Base-by-base conservation (phyloP, 225 moss, liverwort and hornwort genomes). In the Physcomitrium patens region DNA sequence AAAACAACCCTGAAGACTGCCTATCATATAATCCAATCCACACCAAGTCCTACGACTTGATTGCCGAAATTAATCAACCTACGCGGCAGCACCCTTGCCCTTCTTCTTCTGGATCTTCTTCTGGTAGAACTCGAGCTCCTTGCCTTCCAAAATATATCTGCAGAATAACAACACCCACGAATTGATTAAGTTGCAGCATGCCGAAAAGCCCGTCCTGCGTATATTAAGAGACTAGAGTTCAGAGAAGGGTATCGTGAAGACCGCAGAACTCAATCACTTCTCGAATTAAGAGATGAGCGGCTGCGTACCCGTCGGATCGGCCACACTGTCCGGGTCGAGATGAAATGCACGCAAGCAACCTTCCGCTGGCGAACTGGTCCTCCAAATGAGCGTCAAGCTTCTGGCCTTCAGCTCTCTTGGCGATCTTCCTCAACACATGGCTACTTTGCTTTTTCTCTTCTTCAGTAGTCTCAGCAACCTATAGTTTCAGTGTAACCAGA, bases 61-160 rank as follows among this genome's bases (percentile, higher is more conserved):
- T 75, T 42, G 71, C 23, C 65, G 19, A 74, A 64, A 63, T 59
- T 50, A 60, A 16, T 44, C 58, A 78, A 14, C 48, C 81, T 87
- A 87, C 58, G 89, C 89, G 65, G 87, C 82, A 18, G 86, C 85
- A 71, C 94, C 94, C 85, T 96, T 96, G 83, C 96, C 86, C 76
- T 94, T 94, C 88, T 96, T 96, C 86, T 92, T 94, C 76, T 92
- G 96, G 48, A 96, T 94, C 91, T 96, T 96, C 81, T 74, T 94
- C 74, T 80, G 76, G 75, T 96, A 96, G 62, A 96, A 96, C 76
- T 96, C 93, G 3, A 96, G 90, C 80, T 96, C 96, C 78, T 89
- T 93, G 9, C 96, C 96, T 67, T 96, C 96, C 78, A 96, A 56
- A 49, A 96, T 89, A 65, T 96, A 96, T 9, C 93, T 91, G 95